Evolutionary conservation across 2,329 filamentous ascomycete genomes (phyloP).

Genomic region (Fusarium clavum): DNA sequence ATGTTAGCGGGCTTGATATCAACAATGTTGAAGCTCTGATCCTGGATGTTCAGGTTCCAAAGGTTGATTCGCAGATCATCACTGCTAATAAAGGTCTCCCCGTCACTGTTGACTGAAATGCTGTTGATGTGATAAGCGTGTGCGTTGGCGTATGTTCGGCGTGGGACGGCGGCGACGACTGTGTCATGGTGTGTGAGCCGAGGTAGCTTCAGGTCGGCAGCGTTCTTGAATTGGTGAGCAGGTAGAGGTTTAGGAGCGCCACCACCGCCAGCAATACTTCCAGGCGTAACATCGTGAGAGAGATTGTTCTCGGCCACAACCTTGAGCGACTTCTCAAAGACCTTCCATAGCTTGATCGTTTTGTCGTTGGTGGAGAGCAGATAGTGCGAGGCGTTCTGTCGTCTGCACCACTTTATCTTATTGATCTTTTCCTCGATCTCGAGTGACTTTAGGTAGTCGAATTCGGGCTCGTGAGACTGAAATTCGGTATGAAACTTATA

Average conservation of each 20-base stretch:
- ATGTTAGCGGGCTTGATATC: conserved; percentile 99
- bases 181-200: conserved; percentile 98
- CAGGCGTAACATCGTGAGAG: conserved; percentile 90
- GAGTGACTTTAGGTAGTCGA: conserved; percentile 98
- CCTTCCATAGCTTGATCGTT: conserved; percentile 99
- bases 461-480: conserved; percentile 98
- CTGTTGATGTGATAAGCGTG: conserved; percentile 99
- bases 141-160: conserved; percentile 96
- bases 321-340: conserved; percentile 99
- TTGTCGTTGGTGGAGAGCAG: conserved; percentile 99
- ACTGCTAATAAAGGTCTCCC: conserved; percentile 98
- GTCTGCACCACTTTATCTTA: conserved; percentile 99
- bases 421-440: conserved; percentile 99
- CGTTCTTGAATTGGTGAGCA: conserved; percentile 80
- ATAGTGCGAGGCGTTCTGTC: conserved; percentile 98
- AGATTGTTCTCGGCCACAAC: conserved; percentile 99
- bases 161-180: conserved; percentile 94
- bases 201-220: conserved; percentile 89
- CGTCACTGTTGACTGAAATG: conserved; percentile 99
- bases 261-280: conserved; percentile 77
- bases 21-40: conserved; percentile 99
- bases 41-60: conserved; percentile 99
- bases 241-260: conserved; percentile 77
- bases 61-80: conserved; percentile 98
- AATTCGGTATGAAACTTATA: conserved; percentile 99